Evolutionary conservation across 169 alveolate species (phyloP), one percentile per base, ranked within the genome.

Genomic region (Theileria sp.): DNA sequence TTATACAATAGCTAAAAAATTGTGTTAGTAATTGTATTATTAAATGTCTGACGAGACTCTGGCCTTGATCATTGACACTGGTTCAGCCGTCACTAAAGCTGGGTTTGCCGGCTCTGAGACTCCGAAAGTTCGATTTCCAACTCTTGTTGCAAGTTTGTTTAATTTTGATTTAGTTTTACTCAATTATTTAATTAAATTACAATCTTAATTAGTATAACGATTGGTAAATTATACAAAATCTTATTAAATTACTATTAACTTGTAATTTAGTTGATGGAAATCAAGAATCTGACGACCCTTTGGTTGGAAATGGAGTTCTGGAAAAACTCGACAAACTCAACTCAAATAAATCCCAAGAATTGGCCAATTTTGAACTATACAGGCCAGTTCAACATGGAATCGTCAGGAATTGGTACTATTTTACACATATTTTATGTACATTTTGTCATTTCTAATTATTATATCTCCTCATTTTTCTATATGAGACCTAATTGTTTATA

Each of bases 341-440:
- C 54, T 44, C 54, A 44, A 44, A 44, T 13, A 44, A 44, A 13
- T 44, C 54, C 54, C 19, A 44, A 44, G 54, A 44, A 44, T 44
- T 44, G 54, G 17, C 54, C 54, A 44, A 8, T 44, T 44, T 44
- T 44, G 69, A 69, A 0, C 51, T 83, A 28, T 62, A 56, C 73
- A 58, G 70, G 34, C 89, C 89, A 23, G 26, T 83, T 19, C 86
- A 77, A 58, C 89, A 94, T 77, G 99, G 99, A 23, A 91, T 92
- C 30, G 93, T 96, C 34, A 79, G 90, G 21, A 93, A 95, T 66
- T 95, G 97, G 97, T 23, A 21, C 1, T 17, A 21, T 8, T 44
- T 44, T 44, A 32, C 36, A 32, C 36, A 32, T 32, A 5, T 32
- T 32, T 32, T 32, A 32, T 4, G 8, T 13, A 44, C 17, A 44